These are phyloP conservation scores for Gaultheria prostrata DNA, from an alignment of 148 eudicot species.

Conservation along the genomic window DNA sequence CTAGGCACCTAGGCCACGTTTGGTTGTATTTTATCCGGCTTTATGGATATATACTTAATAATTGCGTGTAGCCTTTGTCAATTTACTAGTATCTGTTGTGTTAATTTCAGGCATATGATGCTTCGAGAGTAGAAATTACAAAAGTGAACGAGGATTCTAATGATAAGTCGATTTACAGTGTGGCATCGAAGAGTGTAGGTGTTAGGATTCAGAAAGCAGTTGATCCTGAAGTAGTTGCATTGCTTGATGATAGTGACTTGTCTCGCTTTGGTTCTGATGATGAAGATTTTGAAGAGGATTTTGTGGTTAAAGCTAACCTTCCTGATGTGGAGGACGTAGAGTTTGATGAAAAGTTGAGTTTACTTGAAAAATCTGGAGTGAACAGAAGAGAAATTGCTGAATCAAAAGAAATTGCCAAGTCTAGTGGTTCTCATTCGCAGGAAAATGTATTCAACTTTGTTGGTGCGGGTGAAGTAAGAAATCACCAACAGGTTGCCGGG, in stretches of 20 bases:
- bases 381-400: slow-evolving; percentile 14
- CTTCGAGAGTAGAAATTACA: slow-evolving; percentile 61
- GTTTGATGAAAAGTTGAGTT: slow-evolving; percentile 26
- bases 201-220: slow-evolving; percentile 70
- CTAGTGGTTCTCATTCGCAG: slow-evolving; percentile 20
- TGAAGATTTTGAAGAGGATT: slow-evolving; percentile 94
- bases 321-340: slow-evolving; percentile 36
- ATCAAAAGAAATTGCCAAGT: slow-evolving; percentile 16
- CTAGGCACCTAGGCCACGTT: not conserved
- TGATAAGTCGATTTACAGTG: slow-evolving; percentile 56
- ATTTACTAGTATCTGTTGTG: not conserved
- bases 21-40: not conserved
- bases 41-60: not conserved
- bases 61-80: not conserved
- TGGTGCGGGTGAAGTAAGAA: slow-evolving; percentile 17
- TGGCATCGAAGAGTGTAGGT: slow-evolving; percentile 65
- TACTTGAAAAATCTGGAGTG: slow-evolving; percentile 23
- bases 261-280: slow-evolving; percentile 74
- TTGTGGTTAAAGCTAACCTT: slow-evolving; percentile 70
- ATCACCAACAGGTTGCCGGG: slow-evolving; percentile 9
- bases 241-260: slow-evolving; percentile 65
- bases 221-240: slow-evolving; percentile 73
- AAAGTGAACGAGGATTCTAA: slow-evolving; percentile 36
- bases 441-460: slow-evolving; percentile 9
- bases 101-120: slow-evolving; percentile 79